Percentiles rank a stretch among this genome's conserved stretches.
These are phyloP conservation scores for Phylloboletellus chloephorus DNA, from an alignment of 1,284 basidiomycete species.

Conservation along the genomic window DNA sequence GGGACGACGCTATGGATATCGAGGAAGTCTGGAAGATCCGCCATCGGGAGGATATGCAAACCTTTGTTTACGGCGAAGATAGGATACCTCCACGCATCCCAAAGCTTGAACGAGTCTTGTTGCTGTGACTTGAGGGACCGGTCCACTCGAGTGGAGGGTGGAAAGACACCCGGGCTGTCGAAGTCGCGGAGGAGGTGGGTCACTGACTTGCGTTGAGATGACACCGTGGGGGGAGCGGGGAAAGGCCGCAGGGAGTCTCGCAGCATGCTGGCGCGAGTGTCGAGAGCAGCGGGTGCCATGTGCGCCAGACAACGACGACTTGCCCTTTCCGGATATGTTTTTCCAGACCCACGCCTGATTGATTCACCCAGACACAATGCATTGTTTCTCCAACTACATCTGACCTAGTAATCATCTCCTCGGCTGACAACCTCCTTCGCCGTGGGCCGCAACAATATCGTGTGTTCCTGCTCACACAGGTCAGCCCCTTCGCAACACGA, in stretches of 20 bases:
- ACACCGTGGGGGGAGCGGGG: conserved; percentile 13
- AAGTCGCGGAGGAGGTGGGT: conserved; percentile 49
- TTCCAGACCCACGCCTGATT: too few species aligned
- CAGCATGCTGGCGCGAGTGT: conserved; percentile 17
- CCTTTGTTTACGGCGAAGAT: conserved; percentile 62
- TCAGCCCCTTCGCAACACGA: conserved; percentile 7
- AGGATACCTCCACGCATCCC: conserved; percentile 68
- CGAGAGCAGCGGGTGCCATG: neutral
- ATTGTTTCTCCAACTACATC: conserved; percentile 7
- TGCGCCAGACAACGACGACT: neutral
- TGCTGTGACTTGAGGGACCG: conserved; percentile 54
- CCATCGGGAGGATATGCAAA: conserved; percentile 28
- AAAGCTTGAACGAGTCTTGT: conserved; percentile 49
- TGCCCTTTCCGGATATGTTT: conserved; percentile 25
- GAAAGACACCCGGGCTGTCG: conserved; percentile 58
- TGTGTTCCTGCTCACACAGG: conserved; percentile 67
- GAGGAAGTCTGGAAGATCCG: conserved; percentile 3
- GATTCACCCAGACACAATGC: too few species aligned
- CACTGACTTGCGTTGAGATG: conserved; percentile 20
- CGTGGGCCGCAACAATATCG: conserved; percentile 85
- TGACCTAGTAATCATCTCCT: conserved; percentile 80
- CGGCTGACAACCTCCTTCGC: conserved; percentile 94
- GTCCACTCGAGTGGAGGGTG: conserved; percentile 66
- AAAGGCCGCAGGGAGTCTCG: conserved; percentile 23
- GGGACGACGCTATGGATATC: conserved; percentile 50